Base-by-base conservation (phyloP, 176 grass and related monocot species). In the Poa annua region DNA sequence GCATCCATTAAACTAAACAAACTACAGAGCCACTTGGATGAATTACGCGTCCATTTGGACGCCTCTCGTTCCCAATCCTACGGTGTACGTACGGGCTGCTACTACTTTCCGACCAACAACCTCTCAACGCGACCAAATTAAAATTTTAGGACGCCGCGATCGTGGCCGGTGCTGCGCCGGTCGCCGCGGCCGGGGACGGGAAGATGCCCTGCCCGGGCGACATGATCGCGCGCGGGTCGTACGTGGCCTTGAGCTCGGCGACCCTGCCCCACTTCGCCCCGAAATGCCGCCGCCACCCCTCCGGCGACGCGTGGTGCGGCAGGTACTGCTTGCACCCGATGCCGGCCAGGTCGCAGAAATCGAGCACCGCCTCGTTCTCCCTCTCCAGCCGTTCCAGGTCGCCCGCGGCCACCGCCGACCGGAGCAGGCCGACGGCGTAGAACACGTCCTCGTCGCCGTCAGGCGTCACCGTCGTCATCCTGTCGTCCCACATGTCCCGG, bases 321-420 rank as follows among this genome's bases (percentile, higher is more conserved):
- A 88, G 63, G 69, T 91, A 88, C 62, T 88, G 74, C 73, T 81
- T 91, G 78, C 77, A 83, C 47, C 79, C 64, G 19, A 85, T 85
- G 4, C 52, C 51, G 19, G 13, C 52, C 22, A 33, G 3, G 29
- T 85, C 81, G 36, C 89, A 91, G 15, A 82, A 78, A 5, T 26
- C 53, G 0, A 91, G 66, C 36, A 83, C 67, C 69, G 75, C 82
- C 25, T 74, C 69, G 41, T 78, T 88, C 65, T 85, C 79, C 55
- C 68, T 68, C 80, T 84, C 50, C 55, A 91, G 36, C 48, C 60
- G 72, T 32, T 81, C 78, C 45, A 85, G 44, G 38, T 85, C 80
- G 19, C 60, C 42, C 38, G 51, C 42, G 22, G 45, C 15, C 29
- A 59, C 34, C 13, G 86, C 56, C 44, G 86, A 82, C 11, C 75